phyloP scores from a whole-genome alignment of 2,329 filamentous ascomycete species.

The Lasiodiplodia sp. region DNA sequence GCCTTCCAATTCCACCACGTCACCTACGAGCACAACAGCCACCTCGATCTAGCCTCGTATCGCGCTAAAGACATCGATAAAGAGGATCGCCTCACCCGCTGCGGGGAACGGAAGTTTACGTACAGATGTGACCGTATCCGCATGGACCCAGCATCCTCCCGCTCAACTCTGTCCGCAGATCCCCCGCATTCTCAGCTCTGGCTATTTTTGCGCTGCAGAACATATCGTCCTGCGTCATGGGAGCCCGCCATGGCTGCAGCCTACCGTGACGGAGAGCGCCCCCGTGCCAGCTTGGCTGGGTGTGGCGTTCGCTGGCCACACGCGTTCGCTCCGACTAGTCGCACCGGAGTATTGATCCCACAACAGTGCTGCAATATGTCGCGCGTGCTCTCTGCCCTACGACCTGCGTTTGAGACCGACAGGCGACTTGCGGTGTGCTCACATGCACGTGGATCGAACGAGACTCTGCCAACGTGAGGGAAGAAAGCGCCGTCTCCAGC shows the following conservation, averaged over 20 bases:
- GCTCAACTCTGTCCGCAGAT: background rate
- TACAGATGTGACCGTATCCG: slow-evolving; percentile 2
- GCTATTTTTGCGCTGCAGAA: slow-evolving; percentile 6
- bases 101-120: slow-evolving; percentile 4
- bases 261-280: slow-evolving; percentile 1
- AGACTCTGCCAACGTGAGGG: background rate
- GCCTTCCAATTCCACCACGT: background rate
- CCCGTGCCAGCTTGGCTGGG: background rate
- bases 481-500: background rate
- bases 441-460: slow-evolving; percentile 11
- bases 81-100: background rate
- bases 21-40: background rate
- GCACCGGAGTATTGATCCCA: slow-evolving; percentile 27
- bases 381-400: slow-evolving; percentile 6
- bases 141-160: background rate
- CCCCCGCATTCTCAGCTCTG: slow-evolving; percentile 25
- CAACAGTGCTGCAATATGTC: slow-evolving; percentile 9
- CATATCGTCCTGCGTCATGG: slow-evolving; percentile 18
- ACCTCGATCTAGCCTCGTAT: slow-evolving; percentile 1
- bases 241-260: background rate
- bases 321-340: slow-evolving; percentile 1
- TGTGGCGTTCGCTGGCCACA: background rate
- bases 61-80: slow-evolving; percentile 16
- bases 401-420: background rate
- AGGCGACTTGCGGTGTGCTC: slow-evolving; percentile 21